These are phyloP conservation scores for Podospora pseudocomata DNA, from an alignment of 495 filamentous ascomycete species.

Conservation along the genomic window DNA sequence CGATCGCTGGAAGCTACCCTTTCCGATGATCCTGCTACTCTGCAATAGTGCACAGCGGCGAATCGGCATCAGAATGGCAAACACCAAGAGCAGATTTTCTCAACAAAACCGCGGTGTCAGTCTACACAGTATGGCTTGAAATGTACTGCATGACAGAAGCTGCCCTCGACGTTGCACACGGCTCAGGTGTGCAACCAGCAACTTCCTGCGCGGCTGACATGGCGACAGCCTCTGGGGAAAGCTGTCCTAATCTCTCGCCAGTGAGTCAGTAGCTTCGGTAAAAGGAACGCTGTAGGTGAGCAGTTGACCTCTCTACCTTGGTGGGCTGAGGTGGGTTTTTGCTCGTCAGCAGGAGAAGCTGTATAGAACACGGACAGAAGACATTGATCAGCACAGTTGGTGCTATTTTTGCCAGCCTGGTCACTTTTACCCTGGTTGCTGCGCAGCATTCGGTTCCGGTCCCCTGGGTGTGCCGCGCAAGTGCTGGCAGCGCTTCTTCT, in stretches of 20 bases:
- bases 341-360: neutral
- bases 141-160: neutral
- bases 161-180: neutral
- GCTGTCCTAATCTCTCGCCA: conserved; percentile 4
- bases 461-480: conserved; percentile 15
- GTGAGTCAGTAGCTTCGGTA: neutral
- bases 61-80: neutral
- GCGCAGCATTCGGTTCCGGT: conserved; percentile 19
- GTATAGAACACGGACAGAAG: conserved; percentile 2
- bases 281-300: neutral
- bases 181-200: neutral
- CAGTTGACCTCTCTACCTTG: neutral
- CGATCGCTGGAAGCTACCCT: conserved; percentile 2
- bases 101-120: neutral
- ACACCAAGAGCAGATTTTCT: neutral
- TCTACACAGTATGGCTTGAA: neutral
- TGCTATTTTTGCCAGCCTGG: conserved; percentile 15
- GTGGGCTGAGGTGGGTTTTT: conserved; percentile 6
- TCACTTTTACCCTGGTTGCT: conserved; percentile 1
- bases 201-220: neutral
- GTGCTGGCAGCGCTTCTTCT: conserved; percentile 6
- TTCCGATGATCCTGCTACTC: conserved; percentile 1
- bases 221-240: neutral
- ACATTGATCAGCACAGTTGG: neutral
- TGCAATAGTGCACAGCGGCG: neutral